Base-by-base conservation (phyloP, 164 flowering plant species). In the Dillenia turbinata region DNA sequence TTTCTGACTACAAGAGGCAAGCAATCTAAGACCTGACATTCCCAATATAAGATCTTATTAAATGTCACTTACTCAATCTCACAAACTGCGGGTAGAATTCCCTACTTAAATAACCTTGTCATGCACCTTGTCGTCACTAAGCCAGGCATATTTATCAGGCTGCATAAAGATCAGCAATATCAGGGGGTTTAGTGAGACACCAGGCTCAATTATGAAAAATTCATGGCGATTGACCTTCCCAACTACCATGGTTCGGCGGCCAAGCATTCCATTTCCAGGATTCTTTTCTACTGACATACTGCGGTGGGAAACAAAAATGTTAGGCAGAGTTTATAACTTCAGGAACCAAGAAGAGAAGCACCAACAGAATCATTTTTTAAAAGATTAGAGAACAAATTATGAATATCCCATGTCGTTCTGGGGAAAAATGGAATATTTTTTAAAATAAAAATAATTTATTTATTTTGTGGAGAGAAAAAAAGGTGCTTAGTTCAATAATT, bases 241-340 rank as follows among this genome's bases (percentile, higher is more conserved):
- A 55, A 78, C 49, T 62, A 68, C 77, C 59, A 77, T 69, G 70
- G 81, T 75, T 10, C 89, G 84, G 10, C 47, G 77, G 54, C 92
- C 89, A 66, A 86, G 89, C 92, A 87, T 87, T 7, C 47, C 75
- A 60, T 80, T 84, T 49, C 71, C 69, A 7, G 92, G 92, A 73
- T 75, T 71, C 58, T 78, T 83, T 68, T 86, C 92, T 51, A 78
- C 89, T 1, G 84, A 52, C 75, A 75, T 59, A 15, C 92, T 86
- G 77, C 22, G 56, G 61, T 49, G 59, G 15, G 13, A 40, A 63
- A 44, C 43, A 11, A 47, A 70, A n/a, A 19, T 19, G 22, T 19
- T 19, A 1, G 22, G 22, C 22, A 19, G 22, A 19, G 22, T 19
- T 19, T 19, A 19, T 19, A 19, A 19, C 22, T 1, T 19, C 1